A percentile compares a stretch with the other conserved stretches of the same genome.
Evolutionary conservation across 768 basidiomycete genomes (phyloP).

Genomic region (Lentinula detonsa): DNA sequence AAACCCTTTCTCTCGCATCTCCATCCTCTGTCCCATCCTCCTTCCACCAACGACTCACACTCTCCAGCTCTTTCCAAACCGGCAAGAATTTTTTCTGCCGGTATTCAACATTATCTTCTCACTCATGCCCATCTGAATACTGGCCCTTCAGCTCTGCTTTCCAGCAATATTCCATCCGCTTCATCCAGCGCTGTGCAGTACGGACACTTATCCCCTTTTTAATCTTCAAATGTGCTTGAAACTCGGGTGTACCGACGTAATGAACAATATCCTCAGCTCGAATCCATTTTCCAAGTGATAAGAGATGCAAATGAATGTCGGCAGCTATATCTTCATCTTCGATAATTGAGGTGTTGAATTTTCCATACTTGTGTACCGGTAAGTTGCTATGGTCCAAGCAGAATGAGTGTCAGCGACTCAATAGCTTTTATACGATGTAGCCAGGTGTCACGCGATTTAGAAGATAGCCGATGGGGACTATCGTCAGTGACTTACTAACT

Average conservation of each 20-base stretch:
- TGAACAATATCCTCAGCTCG: conserved; percentile 16
- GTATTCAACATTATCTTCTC: conserved; percentile 22
- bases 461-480: too few species aligned
- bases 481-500: too few species aligned
- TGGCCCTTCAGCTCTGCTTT: conserved; percentile 10
- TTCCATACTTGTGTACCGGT: too few species aligned
- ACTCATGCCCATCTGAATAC: conserved; percentile 27
- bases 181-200: conserved; percentile 20
- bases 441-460: too few species aligned
- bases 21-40: too few species aligned
- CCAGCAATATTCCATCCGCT: not conserved
- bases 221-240: conserved; percentile 5
- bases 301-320: conserved; percentile 12
- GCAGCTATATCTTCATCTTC: conserved; percentile 13
- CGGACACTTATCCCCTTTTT: conserved; percentile 11
- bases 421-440: too few species aligned
- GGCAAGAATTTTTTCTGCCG: conserved; percentile 17
- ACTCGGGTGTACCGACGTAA: conserved; percentile 8
- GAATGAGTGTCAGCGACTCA: too few species aligned
- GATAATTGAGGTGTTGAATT: conserved; percentile 5
- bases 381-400: too few species aligned
- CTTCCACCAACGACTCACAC: not conserved
- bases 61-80: not conserved
- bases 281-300: conserved; percentile 16
- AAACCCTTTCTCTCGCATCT: conserved; percentile 7